Conservation (phyloP, 345 rosid species). For the Cardamine occulta region DNA sequence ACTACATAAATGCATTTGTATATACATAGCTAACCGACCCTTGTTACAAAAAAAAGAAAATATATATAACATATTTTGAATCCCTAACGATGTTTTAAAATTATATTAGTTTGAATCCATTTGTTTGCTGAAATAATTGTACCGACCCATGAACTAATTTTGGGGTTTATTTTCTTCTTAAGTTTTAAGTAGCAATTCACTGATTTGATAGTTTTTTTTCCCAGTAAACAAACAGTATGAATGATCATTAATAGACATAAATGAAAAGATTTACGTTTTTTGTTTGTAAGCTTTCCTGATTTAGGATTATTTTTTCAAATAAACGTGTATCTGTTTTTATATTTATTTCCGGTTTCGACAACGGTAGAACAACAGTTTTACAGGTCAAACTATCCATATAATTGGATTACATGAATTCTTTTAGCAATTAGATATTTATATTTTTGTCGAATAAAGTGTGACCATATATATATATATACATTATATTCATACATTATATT, state of each 20-base stretch:
- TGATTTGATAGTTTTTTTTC: neutral
- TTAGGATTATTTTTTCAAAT: neutral
- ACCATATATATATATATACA: neutral
- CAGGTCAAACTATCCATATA: neutral
- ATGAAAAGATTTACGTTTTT: neutral
- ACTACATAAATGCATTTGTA: neutral
- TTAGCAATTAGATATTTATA: neutral
- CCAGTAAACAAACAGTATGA: neutral
- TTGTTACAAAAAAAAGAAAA: neutral
- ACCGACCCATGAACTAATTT: neutral
- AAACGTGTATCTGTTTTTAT: neutral
- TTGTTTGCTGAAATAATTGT: neutral
- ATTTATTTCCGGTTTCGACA: neutral
- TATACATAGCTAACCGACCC: neutral
- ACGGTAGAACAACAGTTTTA: neutral
- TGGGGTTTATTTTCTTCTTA: neutral
- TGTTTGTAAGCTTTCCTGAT: neutral
- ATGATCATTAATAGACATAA: neutral
- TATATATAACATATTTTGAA: neutral
- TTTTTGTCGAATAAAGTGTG: neutral
- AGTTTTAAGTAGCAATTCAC: neutral
- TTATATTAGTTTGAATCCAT: neutral
- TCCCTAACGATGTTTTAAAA: neutral
- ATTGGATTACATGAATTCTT: neutral
- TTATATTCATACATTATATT: slow-evolving; percentile 10